Percentiles rank a stretch among this genome's conserved stretches.
These are phyloP conservation scores for Colletotrichum sp. DNA, from an alignment of 2,329 filamentous ascomycete genomes.

Conservation along the genomic window DNA sequence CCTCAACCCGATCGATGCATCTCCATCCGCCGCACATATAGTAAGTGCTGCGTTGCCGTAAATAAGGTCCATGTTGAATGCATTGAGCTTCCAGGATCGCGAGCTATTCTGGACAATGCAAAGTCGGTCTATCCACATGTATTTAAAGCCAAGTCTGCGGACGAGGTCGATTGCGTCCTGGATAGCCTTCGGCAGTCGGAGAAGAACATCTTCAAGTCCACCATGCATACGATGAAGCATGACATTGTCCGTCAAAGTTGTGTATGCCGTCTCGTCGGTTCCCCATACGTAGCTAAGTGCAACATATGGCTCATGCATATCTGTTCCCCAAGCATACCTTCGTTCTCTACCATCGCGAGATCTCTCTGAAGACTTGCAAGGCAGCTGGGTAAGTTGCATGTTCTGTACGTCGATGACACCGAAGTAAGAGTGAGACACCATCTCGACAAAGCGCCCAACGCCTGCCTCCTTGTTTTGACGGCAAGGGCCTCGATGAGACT, in stretches of 20 bases:
- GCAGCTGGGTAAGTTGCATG: neutral
- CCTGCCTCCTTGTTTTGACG: neutral
- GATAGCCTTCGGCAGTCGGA: slow-evolving; percentile 30
- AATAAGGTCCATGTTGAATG: slow-evolving; percentile 47
- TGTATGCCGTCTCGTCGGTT: neutral
- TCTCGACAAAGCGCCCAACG: neutral
- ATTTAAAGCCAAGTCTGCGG: slow-evolving; percentile 5
- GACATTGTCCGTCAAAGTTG: neutral
- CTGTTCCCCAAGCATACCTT: neutral
- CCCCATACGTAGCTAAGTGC: slow-evolving; percentile 53
- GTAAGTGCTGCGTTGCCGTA: slow-evolving; percentile 49
- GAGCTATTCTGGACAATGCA: slow-evolving; percentile 22
- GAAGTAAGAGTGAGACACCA: slow-evolving; percentile 5
- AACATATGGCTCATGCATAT: slow-evolving; percentile 38
- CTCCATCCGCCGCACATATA: slow-evolving; percentile 39
- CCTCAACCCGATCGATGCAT: slow-evolving; percentile 25
- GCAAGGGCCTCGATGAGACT: neutral
- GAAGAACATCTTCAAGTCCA: neutral
- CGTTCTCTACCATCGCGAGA: neutral
- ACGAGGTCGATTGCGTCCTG: slow-evolving; percentile 47
- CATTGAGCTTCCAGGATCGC: slow-evolving; percentile 31
- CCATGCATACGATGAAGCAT: neutral
- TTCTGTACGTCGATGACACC: slow-evolving; percentile 12
- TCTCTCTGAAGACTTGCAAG: neutral
- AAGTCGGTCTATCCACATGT: slow-evolving; percentile 23